phyloP scores from a whole-genome alignment of 1,284 basidiomycete genomes.

The Gastroboletus turbinatus region DNA sequence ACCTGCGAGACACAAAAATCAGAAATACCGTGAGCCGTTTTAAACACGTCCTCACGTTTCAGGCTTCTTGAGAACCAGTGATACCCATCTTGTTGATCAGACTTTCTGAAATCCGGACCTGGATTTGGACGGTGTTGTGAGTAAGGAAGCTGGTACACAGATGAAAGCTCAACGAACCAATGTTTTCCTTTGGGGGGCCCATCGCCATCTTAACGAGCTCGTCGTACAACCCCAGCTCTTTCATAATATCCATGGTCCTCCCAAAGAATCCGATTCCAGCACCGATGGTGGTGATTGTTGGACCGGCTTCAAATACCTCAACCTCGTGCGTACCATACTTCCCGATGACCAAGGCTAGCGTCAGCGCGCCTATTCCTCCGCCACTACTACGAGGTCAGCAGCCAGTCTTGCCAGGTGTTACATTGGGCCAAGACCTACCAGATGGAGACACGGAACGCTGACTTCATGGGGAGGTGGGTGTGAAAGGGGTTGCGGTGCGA shows the following conservation, averaged over 20 bases:
- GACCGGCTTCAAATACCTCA: constrained; percentile 37
- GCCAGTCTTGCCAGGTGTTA: not conserved
- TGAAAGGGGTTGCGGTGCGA: too few species aligned
- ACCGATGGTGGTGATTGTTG: constrained; percentile 37
- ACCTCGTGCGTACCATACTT: constrained; percentile 24
- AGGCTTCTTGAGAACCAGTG: constrained; percentile 19
- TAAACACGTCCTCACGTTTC: constrained; percentile 4
- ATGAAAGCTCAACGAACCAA: constrained; percentile 6
- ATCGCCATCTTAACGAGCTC: constrained; percentile 13
- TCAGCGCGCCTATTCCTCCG: constrained; percentile 41
- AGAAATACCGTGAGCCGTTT: not conserved
- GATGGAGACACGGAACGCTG: constrained; percentile 13
- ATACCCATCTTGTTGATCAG: constrained; percentile 28
- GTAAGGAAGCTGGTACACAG: not conserved
- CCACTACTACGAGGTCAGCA: constrained; percentile 28
- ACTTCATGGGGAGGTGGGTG: constrained; percentile 1
- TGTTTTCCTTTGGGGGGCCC: constrained; percentile 12
- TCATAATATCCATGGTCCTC: constrained; percentile 37
- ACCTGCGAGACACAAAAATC: constrained; percentile 13
- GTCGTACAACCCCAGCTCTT: constrained; percentile 32
- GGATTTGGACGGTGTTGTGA: not conserved
- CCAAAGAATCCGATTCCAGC: constrained; percentile 39
- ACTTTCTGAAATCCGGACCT: constrained; percentile 23
- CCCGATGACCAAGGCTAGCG: constrained; percentile 35
- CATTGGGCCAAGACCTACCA: constrained; percentile 1